A percentile compares a stretch with the other conserved stretches of the same genome.
Evolutionary conservation across 495 filamentous ascomycete species (phyloP).

Genomic region (Neurospora sp.): DNA sequence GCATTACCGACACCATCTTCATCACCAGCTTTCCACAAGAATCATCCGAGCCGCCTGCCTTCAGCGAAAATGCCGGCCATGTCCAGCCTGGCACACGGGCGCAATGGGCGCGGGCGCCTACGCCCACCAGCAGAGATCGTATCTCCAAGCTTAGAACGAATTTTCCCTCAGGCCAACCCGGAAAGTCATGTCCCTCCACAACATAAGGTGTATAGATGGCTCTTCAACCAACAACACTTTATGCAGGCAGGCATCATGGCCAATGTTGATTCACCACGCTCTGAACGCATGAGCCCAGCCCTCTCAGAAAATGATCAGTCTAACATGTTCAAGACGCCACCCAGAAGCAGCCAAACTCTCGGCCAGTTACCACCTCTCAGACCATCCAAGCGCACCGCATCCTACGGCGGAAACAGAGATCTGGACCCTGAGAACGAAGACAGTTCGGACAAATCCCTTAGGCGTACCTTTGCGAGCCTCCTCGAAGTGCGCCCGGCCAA

Average conservation of each 20-base stretch:
- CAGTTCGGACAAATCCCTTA: background rate
- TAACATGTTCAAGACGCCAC: background rate
- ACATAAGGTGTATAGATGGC: background rate
- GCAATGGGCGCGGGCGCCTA: background rate
- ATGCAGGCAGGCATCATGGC: background rate
- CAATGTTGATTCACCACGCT: background rate
- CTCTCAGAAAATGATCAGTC: background rate
- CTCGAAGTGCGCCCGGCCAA: background rate
- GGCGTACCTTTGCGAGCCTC: background rate
- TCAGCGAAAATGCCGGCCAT: background rate
- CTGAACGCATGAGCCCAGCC: background rate
- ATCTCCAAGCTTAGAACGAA: background rate
- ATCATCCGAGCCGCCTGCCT: background rate
- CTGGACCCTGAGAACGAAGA: background rate
- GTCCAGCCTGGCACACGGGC: background rate
- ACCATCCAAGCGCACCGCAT: background rate
- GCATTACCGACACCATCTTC: background rate
- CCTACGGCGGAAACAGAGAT: background rate
- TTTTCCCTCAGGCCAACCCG: background rate
- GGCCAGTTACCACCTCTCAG: background rate
- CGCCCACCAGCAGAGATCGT: background rate
- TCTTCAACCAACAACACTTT: background rate
- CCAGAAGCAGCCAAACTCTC: background rate
- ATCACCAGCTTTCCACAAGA: background rate
- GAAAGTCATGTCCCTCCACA: background rate